Evolutionary conservation across 352 stramenopile genomes (phyloP).

Genomic region (Globisporangium uncinulatum): DNA sequence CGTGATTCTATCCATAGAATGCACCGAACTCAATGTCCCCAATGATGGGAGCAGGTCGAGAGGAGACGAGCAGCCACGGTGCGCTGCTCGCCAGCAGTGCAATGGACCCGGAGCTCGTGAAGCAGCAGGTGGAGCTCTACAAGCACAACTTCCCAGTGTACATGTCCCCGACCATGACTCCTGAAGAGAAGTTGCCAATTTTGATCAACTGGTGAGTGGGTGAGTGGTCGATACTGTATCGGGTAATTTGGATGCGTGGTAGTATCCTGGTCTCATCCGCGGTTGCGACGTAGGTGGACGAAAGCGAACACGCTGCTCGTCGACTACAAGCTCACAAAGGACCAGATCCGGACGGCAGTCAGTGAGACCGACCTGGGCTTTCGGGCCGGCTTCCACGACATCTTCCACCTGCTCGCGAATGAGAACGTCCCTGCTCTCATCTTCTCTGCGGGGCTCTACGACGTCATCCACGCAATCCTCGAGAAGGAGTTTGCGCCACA

Average conservation of each 20-base stretch:
- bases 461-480: constrained; percentile 27
- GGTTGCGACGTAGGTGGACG: constrained; percentile 16
- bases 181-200: constrained; percentile 72
- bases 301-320: constrained; percentile 39
- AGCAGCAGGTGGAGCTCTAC: constrained; percentile 36
- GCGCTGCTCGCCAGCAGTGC: constrained; percentile 46
- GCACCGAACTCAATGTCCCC: not conserved
- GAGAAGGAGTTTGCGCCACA: constrained; percentile 26
- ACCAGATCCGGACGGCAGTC: constrained; percentile 34
- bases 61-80: constrained; percentile 21
- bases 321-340: constrained; percentile 35
- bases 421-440: constrained; percentile 47
- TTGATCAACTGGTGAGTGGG: constrained; percentile 52
- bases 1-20: no score
- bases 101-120: constrained; percentile 28
- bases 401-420: constrained; percentile 32
- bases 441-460: constrained; percentile 38
- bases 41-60: no score
- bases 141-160: constrained; percentile 77
- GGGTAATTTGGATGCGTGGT: no score
- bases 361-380: constrained; percentile 30
- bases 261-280: no score
- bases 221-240: not conserved
- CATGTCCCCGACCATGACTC: constrained; percentile 49
- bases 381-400: constrained; percentile 38